Evolutionary conservation across 768 basidiomycete species (phyloP).

Genomic region (Polyporus arcularius): DNA sequence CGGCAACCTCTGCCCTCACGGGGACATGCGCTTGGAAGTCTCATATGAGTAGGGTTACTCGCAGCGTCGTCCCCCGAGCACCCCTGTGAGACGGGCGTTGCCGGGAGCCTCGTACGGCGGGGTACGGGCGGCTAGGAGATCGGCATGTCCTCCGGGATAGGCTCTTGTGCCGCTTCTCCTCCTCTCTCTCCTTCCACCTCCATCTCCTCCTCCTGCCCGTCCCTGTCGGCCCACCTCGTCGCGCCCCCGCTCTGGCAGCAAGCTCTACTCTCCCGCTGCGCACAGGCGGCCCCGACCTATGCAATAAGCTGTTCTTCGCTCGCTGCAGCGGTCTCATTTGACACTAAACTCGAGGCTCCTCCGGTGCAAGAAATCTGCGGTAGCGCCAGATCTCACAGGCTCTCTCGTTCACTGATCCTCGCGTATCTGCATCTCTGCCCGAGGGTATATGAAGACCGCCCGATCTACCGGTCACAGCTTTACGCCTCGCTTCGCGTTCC

Average conservation of each 20-base stretch:
- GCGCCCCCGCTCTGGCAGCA: neutral
- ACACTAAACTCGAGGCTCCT: conserved; percentile 2
- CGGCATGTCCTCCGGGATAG: neutral
- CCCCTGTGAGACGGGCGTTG: no score
- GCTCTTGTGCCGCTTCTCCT: conserved; percentile 2
- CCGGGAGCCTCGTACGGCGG: no score
- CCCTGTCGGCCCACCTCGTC: conserved; percentile 1
- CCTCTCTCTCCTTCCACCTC: conserved; percentile 6
- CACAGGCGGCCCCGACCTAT: neutral
- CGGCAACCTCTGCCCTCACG: no score
- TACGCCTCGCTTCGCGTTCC: neutral
- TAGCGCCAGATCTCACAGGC: conserved; percentile 11
- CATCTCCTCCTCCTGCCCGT: neutral
- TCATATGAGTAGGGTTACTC: no score
- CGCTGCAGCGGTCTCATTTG: neutral
- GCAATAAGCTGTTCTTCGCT: conserved; percentile 1
- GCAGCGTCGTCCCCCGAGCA: no score
- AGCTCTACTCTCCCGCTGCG: neutral
- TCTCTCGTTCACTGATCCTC: conserved; percentile 5
- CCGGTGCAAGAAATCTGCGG: conserved; percentile 9
- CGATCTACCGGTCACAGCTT: neutral
- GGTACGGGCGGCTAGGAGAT: neutral
- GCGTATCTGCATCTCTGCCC: conserved; percentile 9
- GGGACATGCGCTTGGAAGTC: no score
- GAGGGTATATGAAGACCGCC: neutral